Conservation (phyloP, 192 early-diverging fungal genomes). For the Backusella australiensis region DNA sequence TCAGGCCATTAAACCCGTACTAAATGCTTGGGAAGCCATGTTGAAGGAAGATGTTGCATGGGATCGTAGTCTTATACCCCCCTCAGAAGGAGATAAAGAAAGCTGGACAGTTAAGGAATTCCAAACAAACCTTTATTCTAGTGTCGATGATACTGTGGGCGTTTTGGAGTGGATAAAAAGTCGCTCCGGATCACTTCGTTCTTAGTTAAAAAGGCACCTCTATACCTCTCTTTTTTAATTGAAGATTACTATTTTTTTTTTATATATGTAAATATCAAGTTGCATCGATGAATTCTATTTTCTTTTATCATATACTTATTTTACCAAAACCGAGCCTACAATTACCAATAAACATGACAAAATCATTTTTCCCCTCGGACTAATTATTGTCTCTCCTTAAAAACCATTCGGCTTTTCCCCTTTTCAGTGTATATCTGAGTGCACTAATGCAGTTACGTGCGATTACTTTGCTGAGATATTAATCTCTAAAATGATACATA, state of each 20-base stretch:
- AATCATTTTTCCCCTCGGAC: not conserved
- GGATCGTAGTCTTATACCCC: conserved; percentile 27
- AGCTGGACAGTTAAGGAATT: conserved; percentile 12
- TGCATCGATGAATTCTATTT: no score
- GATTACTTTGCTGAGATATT: not conserved
- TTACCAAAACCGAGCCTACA: not conserved
- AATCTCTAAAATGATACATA: not conserved
- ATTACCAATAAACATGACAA: no score
- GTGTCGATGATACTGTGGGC: conserved; percentile 1
- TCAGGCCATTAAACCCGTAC: conserved; percentile 22
- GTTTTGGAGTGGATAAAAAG: conserved; percentile 18
- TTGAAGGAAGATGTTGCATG: conserved; percentile 39
- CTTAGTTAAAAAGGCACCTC: not conserved
- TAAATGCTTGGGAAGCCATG: conserved; percentile 37
- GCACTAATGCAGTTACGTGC: not conserved
- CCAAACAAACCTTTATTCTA: conserved; percentile 20
- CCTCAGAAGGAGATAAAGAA: conserved; percentile 17
- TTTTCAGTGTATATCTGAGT: not conserved
- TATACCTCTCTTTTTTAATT: no score
- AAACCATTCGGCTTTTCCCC: not conserved
- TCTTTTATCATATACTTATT: no score
- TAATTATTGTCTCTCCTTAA: not conserved
- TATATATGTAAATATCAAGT: not conserved
- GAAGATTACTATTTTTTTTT: not conserved
- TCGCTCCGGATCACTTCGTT: conserved; percentile 7